Base-by-base conservation (phyloP, 306 rosid genomes). In the Vigna nakashimae region DNA sequence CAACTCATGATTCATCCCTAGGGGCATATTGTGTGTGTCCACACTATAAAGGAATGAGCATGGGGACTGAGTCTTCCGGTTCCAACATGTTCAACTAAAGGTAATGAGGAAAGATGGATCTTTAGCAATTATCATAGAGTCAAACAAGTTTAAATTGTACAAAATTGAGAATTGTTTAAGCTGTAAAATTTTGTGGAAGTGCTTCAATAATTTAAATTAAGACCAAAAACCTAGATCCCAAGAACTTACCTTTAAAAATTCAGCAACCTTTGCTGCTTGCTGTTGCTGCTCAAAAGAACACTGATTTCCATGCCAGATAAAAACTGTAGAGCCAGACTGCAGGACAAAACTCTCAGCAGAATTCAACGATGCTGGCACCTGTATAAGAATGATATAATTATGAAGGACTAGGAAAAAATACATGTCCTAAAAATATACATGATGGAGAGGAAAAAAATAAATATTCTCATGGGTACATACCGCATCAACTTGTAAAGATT, bases 331-430 rank as follows among this genome's bases (percentile, higher is more conserved):
- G 75, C 98, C 89, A 70, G 98, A 87, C 89, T 95, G 98, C 81
- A 92, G 86, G 75, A 95, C 77, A 82, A 90, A 92, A 76, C 97
- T 91, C 86, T 92, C 96, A 0, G 82, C 60, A 51, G 98, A 88
- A 89, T 81, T 95, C 87, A 95, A 80, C 48, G 98, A 95, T n/a
- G 90, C 66, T 70, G 98, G 92, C 71, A 86, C 98, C 98, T 95
- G 82, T 74, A 86, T 34, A 87, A 77, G 58, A 76, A 86, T 6
- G 65, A 80, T 32, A 80, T 34, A 49, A 60, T 9, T 26, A 53
- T 49, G 65, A 28, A 62, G 68, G 66, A 40, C 57, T 12, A 65
- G 49, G 22, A 49, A 69, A 9, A 75, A 70, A 53, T 49, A 32
- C 15, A 40, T 56, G 56, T 59, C 53, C 83, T 64, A 63, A 17